phyloP scores from a whole-genome alignment of 2,329 filamentous ascomycete species.

The Cordyceps cicadae region DNA sequence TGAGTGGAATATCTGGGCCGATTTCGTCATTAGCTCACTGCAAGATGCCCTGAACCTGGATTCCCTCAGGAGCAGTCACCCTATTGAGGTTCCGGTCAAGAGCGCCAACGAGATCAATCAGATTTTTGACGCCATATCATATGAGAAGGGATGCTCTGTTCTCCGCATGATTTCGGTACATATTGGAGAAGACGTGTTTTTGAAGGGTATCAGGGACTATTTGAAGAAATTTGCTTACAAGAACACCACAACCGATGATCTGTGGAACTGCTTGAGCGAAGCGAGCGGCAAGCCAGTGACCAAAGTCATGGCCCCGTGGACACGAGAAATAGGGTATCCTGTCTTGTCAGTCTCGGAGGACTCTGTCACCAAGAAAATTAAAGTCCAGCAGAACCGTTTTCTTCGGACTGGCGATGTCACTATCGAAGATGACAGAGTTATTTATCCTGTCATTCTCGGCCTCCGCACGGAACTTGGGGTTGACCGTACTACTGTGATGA shows the following conservation, averaged over 20 bases:
- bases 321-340: constrained; percentile 89
- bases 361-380: constrained; percentile 55
- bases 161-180: constrained; percentile 98
- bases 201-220: constrained; percentile 84
- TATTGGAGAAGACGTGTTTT: constrained; percentile 83
- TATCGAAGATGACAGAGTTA: constrained; percentile 78
- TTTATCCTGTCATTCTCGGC: constrained; percentile 85
- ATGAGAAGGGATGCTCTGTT: constrained; percentile 96
- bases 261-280: constrained; percentile 80
- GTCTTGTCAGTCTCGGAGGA: constrained; percentile 71
- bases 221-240: constrained; percentile 95
- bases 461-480: constrained; percentile 75
- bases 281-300: constrained; percentile 87
- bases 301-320: constrained; percentile 91
- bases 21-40: constrained; percentile 86
- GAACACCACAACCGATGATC: constrained; percentile 82
- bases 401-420: constrained; percentile 86
- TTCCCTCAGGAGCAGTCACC: constrained; percentile 87
- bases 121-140: constrained; percentile 96
- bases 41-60: constrained; percentile 82
- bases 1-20: constrained; percentile 97
- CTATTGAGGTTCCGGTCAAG: constrained; percentile 93
- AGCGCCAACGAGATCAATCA: constrained; percentile 94
- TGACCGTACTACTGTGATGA: constrained; percentile 41
- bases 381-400: constrained; percentile 91